A percentile compares a stretch with the other conserved stretches of the same genome.
Conservation (phyloP, 352 stramenopile species). For the Phytophthora nicotianae region DNA sequence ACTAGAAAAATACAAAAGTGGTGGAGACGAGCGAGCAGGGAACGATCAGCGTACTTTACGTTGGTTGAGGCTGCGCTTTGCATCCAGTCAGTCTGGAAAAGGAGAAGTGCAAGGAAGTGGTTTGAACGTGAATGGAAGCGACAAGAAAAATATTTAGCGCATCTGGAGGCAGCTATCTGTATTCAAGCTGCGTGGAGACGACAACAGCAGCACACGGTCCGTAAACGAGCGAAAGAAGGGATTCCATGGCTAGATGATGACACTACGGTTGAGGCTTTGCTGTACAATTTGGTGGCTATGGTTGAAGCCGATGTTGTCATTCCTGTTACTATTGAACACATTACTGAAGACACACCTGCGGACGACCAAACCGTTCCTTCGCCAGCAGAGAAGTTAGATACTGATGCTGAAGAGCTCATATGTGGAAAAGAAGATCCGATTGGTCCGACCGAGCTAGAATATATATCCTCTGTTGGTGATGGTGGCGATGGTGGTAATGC, state of each 20-base stretch:
- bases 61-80: constrained; percentile 45
- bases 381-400: not conserved
- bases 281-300: constrained; percentile 22
- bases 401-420: not conserved
- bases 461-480: not conserved
- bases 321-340: not conserved
- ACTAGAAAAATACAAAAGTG: constrained; percentile 46
- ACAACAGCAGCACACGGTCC: constrained; percentile 8
- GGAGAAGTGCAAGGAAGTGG: constrained; percentile 19
- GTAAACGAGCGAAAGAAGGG: not conserved
- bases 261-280: constrained; percentile 19
- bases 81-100: constrained; percentile 54
- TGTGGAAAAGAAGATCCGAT: not conserved
- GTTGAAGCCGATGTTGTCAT: constrained; percentile 8
- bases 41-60: constrained; percentile 30
- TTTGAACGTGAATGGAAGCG: constrained; percentile 22
- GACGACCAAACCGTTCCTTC: not conserved
- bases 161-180: constrained; percentile 46
- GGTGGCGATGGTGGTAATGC: too few relatives aligned
- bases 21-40: constrained; percentile 39
- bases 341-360: not conserved
- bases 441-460: not conserved
- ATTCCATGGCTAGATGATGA: constrained; percentile 13
- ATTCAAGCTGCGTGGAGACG: constrained; percentile 56
- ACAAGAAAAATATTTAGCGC: constrained; percentile 28